These are phyloP conservation scores for Nicotiana sylvestris DNA, from an alignment of 257 asterid genomes.

Conservation along the genomic window DNA sequence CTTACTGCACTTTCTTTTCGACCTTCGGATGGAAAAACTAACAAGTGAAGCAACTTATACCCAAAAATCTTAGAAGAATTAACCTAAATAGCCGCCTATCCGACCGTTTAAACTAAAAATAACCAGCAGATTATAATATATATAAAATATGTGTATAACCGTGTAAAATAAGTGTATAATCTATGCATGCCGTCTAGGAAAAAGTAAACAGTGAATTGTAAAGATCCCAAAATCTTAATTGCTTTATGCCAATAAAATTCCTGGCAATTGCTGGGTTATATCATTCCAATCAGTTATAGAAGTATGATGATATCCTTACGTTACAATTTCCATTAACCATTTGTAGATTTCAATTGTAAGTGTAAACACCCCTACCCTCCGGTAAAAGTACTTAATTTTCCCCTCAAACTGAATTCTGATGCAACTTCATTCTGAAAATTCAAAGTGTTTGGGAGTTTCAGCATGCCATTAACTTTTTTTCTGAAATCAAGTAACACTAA, in stretches of 20 bases:
- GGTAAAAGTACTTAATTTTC: background rate
- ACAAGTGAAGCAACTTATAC: background rate
- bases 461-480: background rate
- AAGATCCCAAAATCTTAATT: background rate
- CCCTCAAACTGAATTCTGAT: background rate
- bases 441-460: background rate
- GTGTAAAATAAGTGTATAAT: too few species aligned
- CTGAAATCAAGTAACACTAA: background rate
- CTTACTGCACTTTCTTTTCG: background rate
- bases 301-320: background rate
- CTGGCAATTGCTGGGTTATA: background rate
- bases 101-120: too few species aligned
- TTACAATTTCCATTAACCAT: background rate
- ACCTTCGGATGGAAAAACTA: background rate
- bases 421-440: background rate
- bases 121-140: too few species aligned
- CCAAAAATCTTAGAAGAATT: background rate
- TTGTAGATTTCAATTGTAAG: background rate
- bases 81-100: too few species aligned
- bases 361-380: background rate
- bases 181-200: too few species aligned
- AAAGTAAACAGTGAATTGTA: too few species aligned
- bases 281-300: background rate
- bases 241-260: slow-evolving; percentile 3
- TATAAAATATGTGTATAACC: too few species aligned